Conservation (phyloP, 78 protist species). For the Chrysochromulina tobinii region DNA sequence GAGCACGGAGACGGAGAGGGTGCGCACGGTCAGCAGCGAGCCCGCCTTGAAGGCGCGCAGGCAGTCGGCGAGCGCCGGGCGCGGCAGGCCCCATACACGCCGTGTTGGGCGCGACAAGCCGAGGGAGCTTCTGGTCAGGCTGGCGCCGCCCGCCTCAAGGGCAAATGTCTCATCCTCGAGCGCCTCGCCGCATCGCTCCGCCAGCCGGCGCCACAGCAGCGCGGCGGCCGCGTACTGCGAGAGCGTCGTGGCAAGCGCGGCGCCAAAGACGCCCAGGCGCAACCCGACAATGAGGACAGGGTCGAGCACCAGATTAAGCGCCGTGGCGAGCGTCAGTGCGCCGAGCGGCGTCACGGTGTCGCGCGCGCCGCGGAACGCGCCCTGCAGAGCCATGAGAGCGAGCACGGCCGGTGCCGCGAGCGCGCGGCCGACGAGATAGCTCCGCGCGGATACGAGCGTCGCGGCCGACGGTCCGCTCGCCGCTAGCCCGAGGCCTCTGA, state of each 20-base stretch:
- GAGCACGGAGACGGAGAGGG: neutral
- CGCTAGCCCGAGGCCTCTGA: neutral
- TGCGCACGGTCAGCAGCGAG: neutral
- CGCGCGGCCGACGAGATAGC: neutral
- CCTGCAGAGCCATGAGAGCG: neutral
- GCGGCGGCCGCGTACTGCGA: neutral
- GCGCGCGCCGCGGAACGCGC: slow-evolving; percentile 12
- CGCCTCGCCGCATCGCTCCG: neutral
- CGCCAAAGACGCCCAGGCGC: neutral
- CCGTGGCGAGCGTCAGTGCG: neutral
- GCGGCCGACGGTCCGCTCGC: neutral
- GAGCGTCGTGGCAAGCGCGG: neutral
- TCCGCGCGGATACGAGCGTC: neutral
- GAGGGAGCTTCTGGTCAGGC: neutral
- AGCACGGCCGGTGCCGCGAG: neutral
- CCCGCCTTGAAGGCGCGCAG: neutral
- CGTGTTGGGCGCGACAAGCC: neutral
- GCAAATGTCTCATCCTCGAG: neutral
- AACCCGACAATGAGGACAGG: neutral
- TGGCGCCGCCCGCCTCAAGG: neutral
- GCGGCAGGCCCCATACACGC: neutral
- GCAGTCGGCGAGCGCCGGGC: neutral
- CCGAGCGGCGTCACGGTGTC: slow-evolving; percentile 9
- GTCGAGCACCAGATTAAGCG: neutral
- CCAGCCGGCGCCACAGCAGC: neutral